Base-by-base conservation (phyloP, 257 asterid species). In the Schizonepeta tenuifolia region DNA sequence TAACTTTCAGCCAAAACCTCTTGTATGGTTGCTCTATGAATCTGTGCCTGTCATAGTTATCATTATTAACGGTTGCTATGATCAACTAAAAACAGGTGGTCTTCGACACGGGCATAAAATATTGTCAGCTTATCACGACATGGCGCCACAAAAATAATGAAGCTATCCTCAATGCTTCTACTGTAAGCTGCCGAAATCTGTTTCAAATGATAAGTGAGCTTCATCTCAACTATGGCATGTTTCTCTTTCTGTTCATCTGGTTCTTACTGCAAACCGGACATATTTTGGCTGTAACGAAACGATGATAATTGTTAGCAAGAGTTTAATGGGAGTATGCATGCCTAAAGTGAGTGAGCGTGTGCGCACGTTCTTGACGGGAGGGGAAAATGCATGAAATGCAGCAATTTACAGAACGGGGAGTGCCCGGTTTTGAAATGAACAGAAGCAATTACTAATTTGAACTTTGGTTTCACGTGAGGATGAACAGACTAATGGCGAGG, bases 11-110 rank as follows among this genome's bases (percentile, higher is more conserved):
- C 71, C 24, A 43, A 64, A 64, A 41, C 55, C 69, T 63, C 36
- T 22, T 62, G 3, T 4, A 40, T 36, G 33, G 41, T 10, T 59
- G 50, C 21, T 15, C 15, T 22, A 55, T 55, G 24, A 55, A 13
- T 21, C 36, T 65, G 24, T 22, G 13, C n/a, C 7, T 56, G 46
- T 22, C 17, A 33, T 33, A 13, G 26, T 10, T 76, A 38, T 31
- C 63, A 67, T 55, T 63, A 67, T 55, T 63, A n/a, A 22, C 28
- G 14, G 12, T 49, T 10, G 26, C 47, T 55, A 18, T 59, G 63
- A n/a, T 22, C 12, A n/a, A 43, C 53, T 70, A 81, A 73, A 72
- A 49, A 53, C 84, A 86, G 95, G 90, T 74, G 86, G 85, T 59
- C 77, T 78, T 65, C 88, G 79, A 20, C 80, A 76, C 65, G 80